Percentiles rank a stretch among this genome's conserved stretches.
These are phyloP conservation scores for Apiospora phragmitis DNA, from an alignment of 2,329 filamentous ascomycete species.

Conservation along the genomic window DNA sequence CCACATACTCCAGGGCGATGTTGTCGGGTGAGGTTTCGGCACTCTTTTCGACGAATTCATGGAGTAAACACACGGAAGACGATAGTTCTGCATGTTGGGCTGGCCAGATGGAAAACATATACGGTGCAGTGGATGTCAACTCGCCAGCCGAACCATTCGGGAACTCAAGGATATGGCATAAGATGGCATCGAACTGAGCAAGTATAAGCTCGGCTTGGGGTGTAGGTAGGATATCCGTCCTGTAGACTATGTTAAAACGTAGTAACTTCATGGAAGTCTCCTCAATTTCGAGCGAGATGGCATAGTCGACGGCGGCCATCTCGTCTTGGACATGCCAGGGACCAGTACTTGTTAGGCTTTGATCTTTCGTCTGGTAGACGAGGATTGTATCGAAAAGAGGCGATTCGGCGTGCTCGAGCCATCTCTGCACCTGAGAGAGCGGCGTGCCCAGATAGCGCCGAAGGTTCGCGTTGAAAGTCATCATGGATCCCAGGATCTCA, in stretches of 20 bases:
- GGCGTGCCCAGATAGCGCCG: constrained; percentile 72
- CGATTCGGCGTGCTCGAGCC: constrained; percentile 64
- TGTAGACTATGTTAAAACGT: constrained; percentile 65
- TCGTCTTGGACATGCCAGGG: constrained; percentile 67
- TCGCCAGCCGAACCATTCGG: constrained; percentile 43
- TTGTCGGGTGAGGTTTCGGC: constrained; percentile 57
- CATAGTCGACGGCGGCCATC: constrained; percentile 71
- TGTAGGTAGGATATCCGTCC: constrained; percentile 62
- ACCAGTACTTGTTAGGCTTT: constrained; percentile 10
- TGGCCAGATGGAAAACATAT: constrained; percentile 66
- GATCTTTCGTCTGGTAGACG: constrained; percentile 69
- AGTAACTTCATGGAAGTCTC: constrained; percentile 46
- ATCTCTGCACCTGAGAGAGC: constrained; percentile 70
- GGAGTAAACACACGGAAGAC: constrained; percentile 60
- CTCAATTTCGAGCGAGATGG: constrained; percentile 78
- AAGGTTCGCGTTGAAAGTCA: constrained; percentile 63
- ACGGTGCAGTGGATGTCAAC: constrained; percentile 31
- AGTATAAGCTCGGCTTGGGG: constrained; percentile 70
- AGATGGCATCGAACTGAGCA: constrained; percentile 67
- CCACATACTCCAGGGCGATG: constrained; percentile 75
- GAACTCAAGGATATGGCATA: constrained; percentile 59
- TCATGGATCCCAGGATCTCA: constrained; percentile 61
- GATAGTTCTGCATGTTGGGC: constrained; percentile 58
- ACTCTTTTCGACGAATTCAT: constrained; percentile 74
- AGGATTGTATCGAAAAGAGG: constrained; percentile 82